Base-by-base conservation (phyloP, 768 basidiomycete species). In the Imleria badia region DNA sequence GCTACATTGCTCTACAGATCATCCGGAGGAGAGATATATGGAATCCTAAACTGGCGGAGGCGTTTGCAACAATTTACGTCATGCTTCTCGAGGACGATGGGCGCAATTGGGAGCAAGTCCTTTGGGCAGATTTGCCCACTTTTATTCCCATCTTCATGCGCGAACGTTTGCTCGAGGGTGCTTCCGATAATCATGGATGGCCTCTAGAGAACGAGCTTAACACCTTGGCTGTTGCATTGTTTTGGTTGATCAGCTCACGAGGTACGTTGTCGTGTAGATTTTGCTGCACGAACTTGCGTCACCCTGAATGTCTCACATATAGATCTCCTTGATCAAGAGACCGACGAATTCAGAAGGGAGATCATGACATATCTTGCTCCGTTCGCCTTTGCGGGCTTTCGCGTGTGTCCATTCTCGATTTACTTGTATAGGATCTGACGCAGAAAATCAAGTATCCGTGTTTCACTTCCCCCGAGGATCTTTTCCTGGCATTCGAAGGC, bases 31-130 rank as follows among this genome's bases (percentile, higher is more conserved):
- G 69, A 5, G 63, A 67, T 3, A 51, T 78, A 29, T 66, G 75
- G 58, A 61, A 75, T 54, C 67, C 74, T 29, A 51, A 59, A 15
- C 63, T 82, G 10, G 71, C 68, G 0, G 76, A 80, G 52, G 77
- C 76, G 12, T 65, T 87, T 30, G 80, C 80, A 72, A 75, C 76
- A 1, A 75, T 81, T 48, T 84, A 80, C 61, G 64, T 79, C 34
- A 84, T 87, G 81, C 69, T 84, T 39, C 75, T 83, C 31, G 83
- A 85, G 56, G 77, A 82, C 26, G 78, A 76, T 49, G 75, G 73
- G 44, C 76, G 73, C 56, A 84, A 83, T 61, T 60, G 73, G 36
- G 71, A 72, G 46, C 81, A 80, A 55, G 70, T 83, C 14, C 61
- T 73, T 45, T 73, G 74, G 63, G 78, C 80, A 6, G 72, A 71